phyloP scores from a whole-genome alignment of 1,284 basidiomycete species.

The Butyriboletus appendiculatus region DNA sequence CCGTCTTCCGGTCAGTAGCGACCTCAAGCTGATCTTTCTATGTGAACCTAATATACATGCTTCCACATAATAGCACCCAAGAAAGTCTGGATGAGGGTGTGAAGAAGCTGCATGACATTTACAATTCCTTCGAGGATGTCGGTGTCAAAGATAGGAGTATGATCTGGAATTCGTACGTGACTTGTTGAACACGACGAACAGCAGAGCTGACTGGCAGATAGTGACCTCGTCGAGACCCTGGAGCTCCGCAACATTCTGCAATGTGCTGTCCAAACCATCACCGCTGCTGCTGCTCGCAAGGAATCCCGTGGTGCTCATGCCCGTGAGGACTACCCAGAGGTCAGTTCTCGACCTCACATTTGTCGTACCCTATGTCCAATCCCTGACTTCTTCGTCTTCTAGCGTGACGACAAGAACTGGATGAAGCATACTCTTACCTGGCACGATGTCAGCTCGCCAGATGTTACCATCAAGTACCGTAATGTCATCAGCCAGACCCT shows the following conservation, averaged over 20 bases:
- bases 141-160: constrained; percentile 97
- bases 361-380: background rate
- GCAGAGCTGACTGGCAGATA: constrained; percentile 34
- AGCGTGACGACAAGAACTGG: constrained; percentile 90
- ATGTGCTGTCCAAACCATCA: constrained; percentile 95
- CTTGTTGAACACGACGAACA: background rate
- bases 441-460: constrained; percentile 72
- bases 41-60: constrained; percentile 24
- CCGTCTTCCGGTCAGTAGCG: constrained; percentile 76
- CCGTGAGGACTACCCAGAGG: constrained; percentile 93
- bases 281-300: constrained; percentile 92
- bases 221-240: constrained; percentile 94
- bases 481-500: constrained; percentile 84
- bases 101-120: constrained; percentile 82
- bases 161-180: constrained; percentile 95
- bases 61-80: constrained; percentile 67
- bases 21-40: background rate
- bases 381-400: constrained; percentile 4
- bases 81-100: constrained; percentile 92
- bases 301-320: constrained; percentile 98
- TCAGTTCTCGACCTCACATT: constrained; percentile 37
- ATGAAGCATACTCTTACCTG: constrained; percentile 95
- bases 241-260: constrained; percentile 97
- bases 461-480: constrained; percentile 92
- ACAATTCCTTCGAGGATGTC: constrained; percentile 87